Evolutionary conservation across 2,329 filamentous ascomycete genomes (phyloP).

Genomic region (Zasmidium angulare): DNA sequence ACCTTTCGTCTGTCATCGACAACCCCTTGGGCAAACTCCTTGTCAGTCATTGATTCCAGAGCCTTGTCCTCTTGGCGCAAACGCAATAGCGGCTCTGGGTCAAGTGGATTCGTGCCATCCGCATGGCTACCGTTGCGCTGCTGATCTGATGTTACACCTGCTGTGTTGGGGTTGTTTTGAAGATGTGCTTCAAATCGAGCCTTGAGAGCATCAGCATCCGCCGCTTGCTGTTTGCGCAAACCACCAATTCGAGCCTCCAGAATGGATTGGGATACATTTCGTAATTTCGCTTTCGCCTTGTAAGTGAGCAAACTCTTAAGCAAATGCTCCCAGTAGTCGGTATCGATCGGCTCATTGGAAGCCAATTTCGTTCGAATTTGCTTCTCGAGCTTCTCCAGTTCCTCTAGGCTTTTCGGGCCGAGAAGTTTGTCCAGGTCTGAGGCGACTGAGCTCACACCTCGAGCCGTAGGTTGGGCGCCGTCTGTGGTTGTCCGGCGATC

Average conservation of each 20-base stretch:
- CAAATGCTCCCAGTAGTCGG: conserved; percentile 96
- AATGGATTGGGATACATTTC: conserved; percentile 74
- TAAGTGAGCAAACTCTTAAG: conserved; percentile 80
- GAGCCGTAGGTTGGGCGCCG: conserved; percentile 60
- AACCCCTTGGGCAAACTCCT: conserved; percentile 57
- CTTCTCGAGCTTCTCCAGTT: conserved; percentile 80
- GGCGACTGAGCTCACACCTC: conserved; percentile 78
- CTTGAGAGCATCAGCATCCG: conserved; percentile 61
- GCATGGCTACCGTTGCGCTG: background rate
- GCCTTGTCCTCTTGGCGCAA: conserved; percentile 63
- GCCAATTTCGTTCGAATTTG: conserved; percentile 85
- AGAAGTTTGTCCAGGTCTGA: conserved; percentile 87
- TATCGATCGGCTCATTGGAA: conserved; percentile 89
- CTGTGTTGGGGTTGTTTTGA: conserved; percentile 4
- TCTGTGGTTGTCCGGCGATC: conserved; percentile 68
- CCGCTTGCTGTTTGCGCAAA: conserved; percentile 65
- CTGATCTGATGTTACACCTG: background rate
- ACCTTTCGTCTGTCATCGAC: conserved; percentile 61
- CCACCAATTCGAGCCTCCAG: conserved; percentile 66
- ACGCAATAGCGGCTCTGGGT: conserved; percentile 67
- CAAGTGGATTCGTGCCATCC: conserved; percentile 42
- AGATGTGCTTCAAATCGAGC: conserved; percentile 50
- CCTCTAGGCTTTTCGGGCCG: conserved; percentile 78
- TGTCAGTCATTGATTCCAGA: conserved; percentile 59
- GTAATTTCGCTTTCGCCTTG: conserved; percentile 86